phyloP scores from a whole-genome alignment of 2,329 filamentous ascomycete species.

The Colletotrichum cordylinicola region DNA sequence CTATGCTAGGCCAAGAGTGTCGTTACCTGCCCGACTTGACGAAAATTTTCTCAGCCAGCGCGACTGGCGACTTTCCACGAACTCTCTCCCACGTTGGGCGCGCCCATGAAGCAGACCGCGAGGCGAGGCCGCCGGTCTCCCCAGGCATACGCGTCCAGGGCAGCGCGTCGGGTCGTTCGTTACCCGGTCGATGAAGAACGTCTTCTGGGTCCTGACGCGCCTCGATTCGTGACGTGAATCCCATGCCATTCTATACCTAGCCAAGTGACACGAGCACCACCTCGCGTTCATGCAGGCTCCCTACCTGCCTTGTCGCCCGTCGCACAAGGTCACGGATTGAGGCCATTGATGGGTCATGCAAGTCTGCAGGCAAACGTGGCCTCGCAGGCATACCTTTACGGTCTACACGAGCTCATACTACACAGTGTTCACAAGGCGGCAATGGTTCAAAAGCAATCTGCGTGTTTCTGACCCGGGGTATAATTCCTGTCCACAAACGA shows the following conservation, averaged over 20 bases:
- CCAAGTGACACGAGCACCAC: not conserved
- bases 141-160: not conserved
- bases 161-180: not conserved
- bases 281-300: not conserved
- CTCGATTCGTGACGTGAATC: not conserved
- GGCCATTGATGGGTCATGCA: not conserved
- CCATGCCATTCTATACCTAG: not conserved
- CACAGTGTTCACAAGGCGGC: not conserved
- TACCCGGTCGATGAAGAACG: not conserved
- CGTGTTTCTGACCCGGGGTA: not conserved
- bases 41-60: not conserved
- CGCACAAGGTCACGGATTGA: not conserved
- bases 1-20: not conserved
- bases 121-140: not conserved
- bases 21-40: too few species aligned
- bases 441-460: not conserved
- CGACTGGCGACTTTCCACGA: not conserved
- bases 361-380: not conserved
- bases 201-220: not conserved
- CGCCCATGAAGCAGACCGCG: not conserved
- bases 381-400: not conserved
- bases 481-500: constrained; percentile 12
- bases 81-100: not conserved
- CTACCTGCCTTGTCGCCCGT: not conserved
- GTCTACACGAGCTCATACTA: not conserved